A percentile compares a stretch with the other conserved stretches of the same genome.
Evolutionary conservation across 2,329 filamentous ascomycete species (phyloP).

Genomic region (Exophiala bonariae): DNA sequence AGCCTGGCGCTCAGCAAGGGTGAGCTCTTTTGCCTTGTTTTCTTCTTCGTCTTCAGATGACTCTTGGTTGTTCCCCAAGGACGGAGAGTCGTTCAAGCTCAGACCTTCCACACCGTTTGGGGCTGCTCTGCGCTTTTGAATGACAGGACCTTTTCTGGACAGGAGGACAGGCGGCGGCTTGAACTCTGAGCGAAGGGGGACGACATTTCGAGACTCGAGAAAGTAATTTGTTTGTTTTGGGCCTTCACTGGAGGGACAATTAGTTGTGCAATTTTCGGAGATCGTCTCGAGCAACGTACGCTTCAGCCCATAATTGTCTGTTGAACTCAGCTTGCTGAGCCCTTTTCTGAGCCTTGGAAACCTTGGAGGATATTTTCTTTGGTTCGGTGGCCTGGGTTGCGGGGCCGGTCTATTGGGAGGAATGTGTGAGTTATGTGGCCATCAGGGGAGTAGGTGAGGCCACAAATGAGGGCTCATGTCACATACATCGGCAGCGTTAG

Average conservation of each 20-base stretch:
- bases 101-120: conserved; percentile 18
- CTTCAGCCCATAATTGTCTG: conserved; percentile 83
- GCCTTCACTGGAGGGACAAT: conserved; percentile 60
- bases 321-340: conserved; percentile 82
- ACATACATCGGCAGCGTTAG: conserved; percentile 69
- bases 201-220: conserved; percentile 60
- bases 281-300: conserved; percentile 54
- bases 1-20: conserved; percentile 73
- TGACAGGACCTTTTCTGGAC: conserved; percentile 63
- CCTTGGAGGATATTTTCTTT: conserved; percentile 50
- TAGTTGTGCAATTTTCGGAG: neutral
- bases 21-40: conserved; percentile 62
- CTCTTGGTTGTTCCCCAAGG: conserved; percentile 58
- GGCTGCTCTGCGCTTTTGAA: conserved; percentile 17
- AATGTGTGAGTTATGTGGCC: neutral
- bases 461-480: too few species aligned
- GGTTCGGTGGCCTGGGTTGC: conserved; percentile 37
- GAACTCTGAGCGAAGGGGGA: conserved; percentile 69
- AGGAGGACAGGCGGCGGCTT: conserved; percentile 83
- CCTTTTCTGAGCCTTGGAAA: conserved; percentile 74
- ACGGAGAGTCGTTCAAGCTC: conserved; percentile 43
- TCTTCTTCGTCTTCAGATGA: conserved; percentile 59
- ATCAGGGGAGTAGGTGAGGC: neutral
- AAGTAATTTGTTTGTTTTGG: conserved; percentile 70
- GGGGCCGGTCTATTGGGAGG: conserved; percentile 32